Evolutionary conservation across 148 eudicot species (phyloP).

Genomic region (Heliosperma pusillum): DNA sequence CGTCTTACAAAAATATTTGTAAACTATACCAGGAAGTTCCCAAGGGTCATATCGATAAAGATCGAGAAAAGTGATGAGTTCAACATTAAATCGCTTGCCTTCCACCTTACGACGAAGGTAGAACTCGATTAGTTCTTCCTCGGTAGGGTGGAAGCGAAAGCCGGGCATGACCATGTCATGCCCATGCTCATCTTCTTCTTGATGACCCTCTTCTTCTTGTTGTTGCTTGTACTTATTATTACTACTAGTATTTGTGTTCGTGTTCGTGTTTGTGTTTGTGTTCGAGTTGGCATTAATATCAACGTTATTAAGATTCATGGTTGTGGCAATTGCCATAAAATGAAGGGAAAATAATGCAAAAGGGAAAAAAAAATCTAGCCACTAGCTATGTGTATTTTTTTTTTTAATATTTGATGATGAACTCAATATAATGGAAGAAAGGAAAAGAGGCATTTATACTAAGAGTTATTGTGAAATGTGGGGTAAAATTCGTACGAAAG

Average conservation of each 20-base stretch:
- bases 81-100: slow-evolving; percentile 86
- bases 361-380: background rate
- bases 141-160: slow-evolving; percentile 87
- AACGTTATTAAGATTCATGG: slow-evolving; percentile 47
- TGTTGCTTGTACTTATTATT: slow-evolving; percentile 2
- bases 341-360: slow-evolving; percentile 1
- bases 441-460: slow-evolving; percentile 25
- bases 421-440: slow-evolving; percentile 7
- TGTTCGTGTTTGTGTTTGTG: slow-evolving; percentile 6
- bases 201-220: slow-evolving; percentile 25
- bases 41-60: slow-evolving; percentile 95
- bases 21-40: slow-evolving; percentile 79
- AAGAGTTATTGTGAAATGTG: slow-evolving; percentile 11
- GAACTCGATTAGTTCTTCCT: slow-evolving; percentile 87
- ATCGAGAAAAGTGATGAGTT: slow-evolving; percentile 88
- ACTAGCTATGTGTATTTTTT: background rate
- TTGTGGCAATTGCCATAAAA: slow-evolving; percentile 66
- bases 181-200: slow-evolving; percentile 51
- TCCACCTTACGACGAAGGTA: slow-evolving; percentile 98
- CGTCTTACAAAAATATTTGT: background rate
- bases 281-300: slow-evolving; percentile 19
- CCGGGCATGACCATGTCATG: slow-evolving; percentile 93
- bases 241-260: background rate
- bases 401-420: background rate
- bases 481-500: slow-evolving; percentile 9